These are phyloP conservation scores for Flueggea neowawraea DNA, from an alignment of 441 rosid species.

Conservation along the genomic window DNA sequence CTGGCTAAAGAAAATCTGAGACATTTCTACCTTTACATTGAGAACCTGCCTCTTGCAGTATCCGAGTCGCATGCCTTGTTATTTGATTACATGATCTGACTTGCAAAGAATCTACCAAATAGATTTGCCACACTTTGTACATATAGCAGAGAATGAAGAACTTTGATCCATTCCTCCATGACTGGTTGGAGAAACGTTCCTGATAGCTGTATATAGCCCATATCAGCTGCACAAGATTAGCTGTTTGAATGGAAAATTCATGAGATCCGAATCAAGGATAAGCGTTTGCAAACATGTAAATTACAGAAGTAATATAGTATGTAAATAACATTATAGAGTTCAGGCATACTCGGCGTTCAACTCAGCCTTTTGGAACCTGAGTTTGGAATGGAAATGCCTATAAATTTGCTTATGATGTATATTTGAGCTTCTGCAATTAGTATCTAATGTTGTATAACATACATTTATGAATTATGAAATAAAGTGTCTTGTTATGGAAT, in stretches of 20 bases:
- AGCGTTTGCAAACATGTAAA: background rate
- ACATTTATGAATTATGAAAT: too few species aligned
- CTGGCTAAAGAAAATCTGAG: constrained; percentile 52
- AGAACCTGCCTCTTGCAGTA: constrained; percentile 39
- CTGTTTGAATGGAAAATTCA: background rate
- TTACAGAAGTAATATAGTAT: too few species aligned
- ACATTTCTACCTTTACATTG: constrained; percentile 48
- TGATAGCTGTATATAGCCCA: too few species aligned
- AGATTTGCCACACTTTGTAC: constrained; percentile 16
- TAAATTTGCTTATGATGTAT: too few species aligned
- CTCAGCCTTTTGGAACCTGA: constrained; percentile 48
- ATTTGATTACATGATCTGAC: constrained; percentile 64
- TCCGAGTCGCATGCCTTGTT: constrained; percentile 43
- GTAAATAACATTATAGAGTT: too few species aligned
- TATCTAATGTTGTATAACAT: too few species aligned
- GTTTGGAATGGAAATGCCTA: constrained; percentile 26
- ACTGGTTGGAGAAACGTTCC: background rate
- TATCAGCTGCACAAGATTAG: too few species aligned
- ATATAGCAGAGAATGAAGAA: constrained; percentile 13
- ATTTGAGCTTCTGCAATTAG: too few species aligned
- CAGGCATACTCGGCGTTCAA: constrained; percentile 7
- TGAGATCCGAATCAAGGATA: background rate
- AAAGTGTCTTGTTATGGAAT: too few species aligned
- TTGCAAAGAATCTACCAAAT: background rate
- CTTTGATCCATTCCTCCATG: constrained; percentile 5